Base-by-base conservation (phyloP, 495 filamentous ascomycete genomes). In the Neurospora sp. region DNA sequence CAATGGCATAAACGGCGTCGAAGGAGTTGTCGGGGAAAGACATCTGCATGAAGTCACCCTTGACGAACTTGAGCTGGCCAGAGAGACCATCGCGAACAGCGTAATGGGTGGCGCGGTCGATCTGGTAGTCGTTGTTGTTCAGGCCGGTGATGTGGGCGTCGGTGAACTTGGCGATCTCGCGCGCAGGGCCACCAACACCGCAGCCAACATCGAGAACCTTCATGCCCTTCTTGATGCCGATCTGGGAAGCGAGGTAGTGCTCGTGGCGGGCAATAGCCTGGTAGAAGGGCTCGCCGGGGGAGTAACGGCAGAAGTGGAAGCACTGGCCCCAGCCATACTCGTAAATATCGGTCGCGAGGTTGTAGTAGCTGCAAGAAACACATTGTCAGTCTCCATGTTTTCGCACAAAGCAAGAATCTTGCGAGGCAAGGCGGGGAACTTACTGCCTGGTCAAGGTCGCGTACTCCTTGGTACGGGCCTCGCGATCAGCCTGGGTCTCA, bases 11-110 rank as follows among this genome's bases (percentile, higher is more conserved):
- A 69, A 99, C 96, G 77, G 93, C 93, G 75, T 99, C 96, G 84
- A 99, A 99, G 69, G 82, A 86, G 86, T 96, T 92, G 77, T 94
- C 89, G 69, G 93, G 91, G 87, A 98, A 99, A 41, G 89, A 91
- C 95, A 99, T 98, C 90, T 99, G 96, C 95, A 98, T 98, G 85
- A 98, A 99, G 78, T 98, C 96, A 69, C 96, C 95, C 89, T 98
- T 98, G 75, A 93, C 91, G 76, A 94, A 98, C 78, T 87, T 89
- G 79, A 98, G 84, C 85, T 97, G 93, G 78, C 93, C 80, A 4
- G 91, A 88, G 42, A 98, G 85, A 71, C 92, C 92, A 80, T 97
- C 93, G 78, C 91, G 91, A 71, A 87, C 82, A 18, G 94, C 93
- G 81, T 98, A 98, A 60, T 87, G 87, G 31, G 91, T 95, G 8